Conservation (phyloP, 768 basidiomycete genomes). For the Candolleomyces eurysporus region DNA sequence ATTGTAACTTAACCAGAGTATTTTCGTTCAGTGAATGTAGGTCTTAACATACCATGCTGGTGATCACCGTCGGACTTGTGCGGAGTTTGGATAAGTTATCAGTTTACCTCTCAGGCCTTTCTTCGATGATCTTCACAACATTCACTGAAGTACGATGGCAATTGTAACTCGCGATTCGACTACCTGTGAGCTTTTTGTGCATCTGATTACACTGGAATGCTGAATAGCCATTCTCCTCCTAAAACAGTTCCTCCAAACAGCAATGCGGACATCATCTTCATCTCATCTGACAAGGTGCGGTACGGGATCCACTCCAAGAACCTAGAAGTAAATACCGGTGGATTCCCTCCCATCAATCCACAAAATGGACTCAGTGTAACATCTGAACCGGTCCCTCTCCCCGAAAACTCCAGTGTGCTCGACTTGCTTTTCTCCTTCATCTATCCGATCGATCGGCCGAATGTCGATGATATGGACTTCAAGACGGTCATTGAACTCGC, state of each 20-base stretch:
- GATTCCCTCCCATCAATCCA: conserved; percentile 15
- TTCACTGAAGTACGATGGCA: no score
- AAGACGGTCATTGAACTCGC: conserved; percentile 17
- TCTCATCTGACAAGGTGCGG: conserved; percentile 24
- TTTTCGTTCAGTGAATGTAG: background rate
- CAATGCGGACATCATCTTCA: conserved; percentile 24
- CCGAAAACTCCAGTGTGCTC: conserved; percentile 19
- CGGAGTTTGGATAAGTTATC: no score
- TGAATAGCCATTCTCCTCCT: no score
- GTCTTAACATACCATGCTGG: no score
- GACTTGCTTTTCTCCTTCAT: conserved; percentile 27
- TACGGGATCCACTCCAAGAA: conserved; percentile 26
- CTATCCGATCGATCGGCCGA: conserved; percentile 21
- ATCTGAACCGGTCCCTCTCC: conserved; percentile 19
- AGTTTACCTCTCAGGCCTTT: no score
- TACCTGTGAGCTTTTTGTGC: no score
- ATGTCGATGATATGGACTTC: conserved; percentile 17
- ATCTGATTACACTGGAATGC: no score
- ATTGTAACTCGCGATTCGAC: no score
- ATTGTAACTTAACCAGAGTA: background rate
- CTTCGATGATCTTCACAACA: no score
- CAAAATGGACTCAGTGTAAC: no score
- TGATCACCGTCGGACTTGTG: no score
- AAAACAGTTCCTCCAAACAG: background rate
- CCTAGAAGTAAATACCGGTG: conserved; percentile 23